Evolutionary conservation across 768 basidiomycete species (phyloP), one percentile per base, ranked within the genome.

Genomic region (Artomyces pyxidatus): DNA sequence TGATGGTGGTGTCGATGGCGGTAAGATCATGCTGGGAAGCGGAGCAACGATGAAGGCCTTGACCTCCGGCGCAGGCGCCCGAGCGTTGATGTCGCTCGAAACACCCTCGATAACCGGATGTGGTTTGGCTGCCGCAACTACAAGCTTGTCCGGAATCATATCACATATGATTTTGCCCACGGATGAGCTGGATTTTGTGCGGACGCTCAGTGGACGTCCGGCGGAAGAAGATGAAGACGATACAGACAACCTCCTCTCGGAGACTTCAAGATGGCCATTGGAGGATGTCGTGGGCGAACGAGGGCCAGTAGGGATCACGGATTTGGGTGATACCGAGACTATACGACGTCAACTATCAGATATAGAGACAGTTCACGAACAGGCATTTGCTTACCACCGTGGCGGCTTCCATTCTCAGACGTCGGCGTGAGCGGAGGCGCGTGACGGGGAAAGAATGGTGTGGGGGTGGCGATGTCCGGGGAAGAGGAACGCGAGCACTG

Each of bases 131-230:
- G 60, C 61, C 47, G 63, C 47, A 48, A 53, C 59, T 45, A 61
- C 45, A 17, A 70, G 53, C 35, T 65, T 65, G 39, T 69, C 66
- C 8, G 79, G 78, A 4, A 84, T 64, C 65, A 85, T 78, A 54
- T 83, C 78, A 59, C 73, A 69, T 38, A 85, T 81, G 51, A 80
- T 61, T 45, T 67, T 67, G 21, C 77, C 77, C 26, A 71, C 66
- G 12, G 65, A 59, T 26, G 63, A 50, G 16, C 57, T 52, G 5
- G 59, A 52, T 47, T 64, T 62, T 32, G 57, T 47, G 26, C 40
- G 47, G 37, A 43, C 6, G n/a, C 35, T 46, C 17, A 45, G 17
- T 9, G 6, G 21, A 38, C 30, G 17, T 19, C 16, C 16, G 27
- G 21, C 40, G 23, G 48, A 52, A 47, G 48, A 56, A 48, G 53